Base-by-base conservation (phyloP, 192 early-diverging fungal genomes). In the Coemansia umbellata region DNA sequence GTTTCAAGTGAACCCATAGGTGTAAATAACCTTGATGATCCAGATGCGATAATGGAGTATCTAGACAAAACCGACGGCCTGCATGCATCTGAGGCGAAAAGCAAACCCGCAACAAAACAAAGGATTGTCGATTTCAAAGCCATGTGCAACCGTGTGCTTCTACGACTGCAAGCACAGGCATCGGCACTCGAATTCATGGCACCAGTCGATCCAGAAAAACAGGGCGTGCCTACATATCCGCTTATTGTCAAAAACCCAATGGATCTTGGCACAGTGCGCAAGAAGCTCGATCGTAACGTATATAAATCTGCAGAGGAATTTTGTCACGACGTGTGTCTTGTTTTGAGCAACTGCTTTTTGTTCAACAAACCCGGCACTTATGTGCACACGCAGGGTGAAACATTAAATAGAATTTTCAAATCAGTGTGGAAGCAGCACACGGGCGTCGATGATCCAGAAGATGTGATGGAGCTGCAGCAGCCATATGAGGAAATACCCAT, bases 221-320 rank as follows among this genome's bases (percentile, higher is more conserved):
- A 81, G 22, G 76, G 75, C 15, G 73, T 88, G 26, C 86, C 86
- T 0, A 78, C 78, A 10, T 91, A 91, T 50, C 58, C 56, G 13
- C 78, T 82, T 30, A 51, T 88, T 0, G 80, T 91, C 55, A 86
- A 85, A 31, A 15, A 42, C 0, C 88, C 88, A 0, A 90, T 90
- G 82, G 88, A 90, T 55, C 70, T 90, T 3, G 79, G 83, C 17
- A 90, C 87, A 0, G 78, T 88, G 19, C 66, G 58, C 40, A 69
- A 72, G 5, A 82, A 84, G 28, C 70, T 90, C 3, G 79, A 79
- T 5, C 59, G 77, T n/a, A 57, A 58, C n/a, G 47, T 64, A 18
- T 89, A 90, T 64, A 47, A 26, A 3, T 69, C 31, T 0, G 52
- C 80, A 0, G 47, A 60, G 2, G 77, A 81, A 36, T 72, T 90